A percentile compares a stretch with the other conserved stretches of the same genome.
These are phyloP conservation scores for Gossypium anomalum DNA, from an alignment of 345 rosid genomes.

Conservation along the genomic window DNA sequence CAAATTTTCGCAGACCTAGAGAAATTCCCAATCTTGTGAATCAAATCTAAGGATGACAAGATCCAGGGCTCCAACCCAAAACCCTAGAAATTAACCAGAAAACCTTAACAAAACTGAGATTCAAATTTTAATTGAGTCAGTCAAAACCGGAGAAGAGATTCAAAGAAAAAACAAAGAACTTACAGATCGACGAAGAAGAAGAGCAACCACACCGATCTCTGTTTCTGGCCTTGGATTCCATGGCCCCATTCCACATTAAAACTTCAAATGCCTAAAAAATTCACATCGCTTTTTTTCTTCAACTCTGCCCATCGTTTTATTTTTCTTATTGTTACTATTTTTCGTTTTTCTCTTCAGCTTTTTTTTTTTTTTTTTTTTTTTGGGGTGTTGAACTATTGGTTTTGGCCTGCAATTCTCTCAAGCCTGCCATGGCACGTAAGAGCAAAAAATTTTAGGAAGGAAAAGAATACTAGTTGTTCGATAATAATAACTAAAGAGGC, in stretches of 20 bases:
- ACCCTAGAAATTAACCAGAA: not conserved
- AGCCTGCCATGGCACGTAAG: not conserved
- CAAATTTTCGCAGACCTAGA: slow-evolving; percentile 13
- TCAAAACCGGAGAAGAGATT: not conserved
- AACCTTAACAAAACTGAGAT: slow-evolving; percentile 7
- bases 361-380: too few species aligned
- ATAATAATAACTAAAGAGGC: not conserved
- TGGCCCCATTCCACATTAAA: not conserved
- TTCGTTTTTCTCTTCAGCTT: not conserved
- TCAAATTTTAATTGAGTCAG: not conserved
- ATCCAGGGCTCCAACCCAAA: slow-evolving; percentile 5
- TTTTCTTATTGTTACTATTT: not conserved
- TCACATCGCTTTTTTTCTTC: not conserved
- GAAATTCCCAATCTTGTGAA: slow-evolving; percentile 5
- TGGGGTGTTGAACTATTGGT: not conserved
- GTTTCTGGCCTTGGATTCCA: slow-evolving; percentile 11
- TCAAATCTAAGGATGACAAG: not conserved
- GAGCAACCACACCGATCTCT: not conserved
- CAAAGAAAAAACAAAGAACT: slow-evolving; percentile 1
- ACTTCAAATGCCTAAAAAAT: not conserved
- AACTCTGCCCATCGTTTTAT: not conserved
- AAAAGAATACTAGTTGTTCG: not conserved
- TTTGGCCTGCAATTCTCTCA: slow-evolving; percentile 4
- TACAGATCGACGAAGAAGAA: slow-evolving; percentile 13
- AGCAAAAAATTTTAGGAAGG: not conserved